Evolutionary conservation across 805 yeast species (phyloP).

Genomic region (Brettanomyces sp.): DNA sequence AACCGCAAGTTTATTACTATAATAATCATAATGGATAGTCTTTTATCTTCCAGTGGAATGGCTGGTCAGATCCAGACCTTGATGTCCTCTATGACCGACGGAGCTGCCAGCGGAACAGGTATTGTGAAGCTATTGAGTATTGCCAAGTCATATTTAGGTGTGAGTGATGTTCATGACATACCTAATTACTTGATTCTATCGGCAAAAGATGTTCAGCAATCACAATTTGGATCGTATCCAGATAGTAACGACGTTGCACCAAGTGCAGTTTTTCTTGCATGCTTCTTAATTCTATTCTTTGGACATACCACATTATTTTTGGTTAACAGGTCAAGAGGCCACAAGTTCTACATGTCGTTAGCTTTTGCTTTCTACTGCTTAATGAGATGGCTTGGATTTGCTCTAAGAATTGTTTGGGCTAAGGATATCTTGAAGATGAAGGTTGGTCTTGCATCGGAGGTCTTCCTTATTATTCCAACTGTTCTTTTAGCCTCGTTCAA

Average conservation of each 20-base stretch:
- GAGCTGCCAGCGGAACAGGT: slow-evolving; percentile 45
- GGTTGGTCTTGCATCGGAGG: slow-evolving; percentile 47
- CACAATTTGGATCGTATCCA: slow-evolving; percentile 62
- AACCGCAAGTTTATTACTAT: too few relatives aligned
- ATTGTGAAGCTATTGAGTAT: slow-evolving; percentile 25
- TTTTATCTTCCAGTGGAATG: too few relatives aligned
- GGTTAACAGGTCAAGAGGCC: slow-evolving; percentile 44
- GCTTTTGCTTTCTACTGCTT: slow-evolving; percentile 46
- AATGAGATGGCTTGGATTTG: slow-evolving; percentile 49
- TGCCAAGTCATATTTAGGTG: slow-evolving; percentile 19
- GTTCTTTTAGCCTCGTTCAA: slow-evolving; percentile 51
- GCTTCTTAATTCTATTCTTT: slow-evolving; percentile 39
- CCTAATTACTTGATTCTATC: slow-evolving; percentile 32
- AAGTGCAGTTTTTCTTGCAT: slow-evolving; percentile 44
- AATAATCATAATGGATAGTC: too few relatives aligned
- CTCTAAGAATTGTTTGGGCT: slow-evolving; percentile 51
- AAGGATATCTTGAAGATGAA: slow-evolving; percentile 34
- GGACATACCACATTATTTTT: slow-evolving; percentile 39
- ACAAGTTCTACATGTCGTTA: slow-evolving; percentile 46
- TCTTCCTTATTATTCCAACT: slow-evolving; percentile 47
- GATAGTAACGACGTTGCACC: slow-evolving; percentile 46
- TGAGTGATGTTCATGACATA: slow-evolving; percentile 16
- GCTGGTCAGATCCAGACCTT: not conserved
- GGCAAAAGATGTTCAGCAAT: slow-evolving; percentile 32
- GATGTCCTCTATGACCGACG: slow-evolving; percentile 19